A percentile compares a stretch with the other conserved stretches of the same genome.
Evolutionary conservation across 257 asterid species (phyloP).

Genomic region (Nicotiana tabacum): DNA sequence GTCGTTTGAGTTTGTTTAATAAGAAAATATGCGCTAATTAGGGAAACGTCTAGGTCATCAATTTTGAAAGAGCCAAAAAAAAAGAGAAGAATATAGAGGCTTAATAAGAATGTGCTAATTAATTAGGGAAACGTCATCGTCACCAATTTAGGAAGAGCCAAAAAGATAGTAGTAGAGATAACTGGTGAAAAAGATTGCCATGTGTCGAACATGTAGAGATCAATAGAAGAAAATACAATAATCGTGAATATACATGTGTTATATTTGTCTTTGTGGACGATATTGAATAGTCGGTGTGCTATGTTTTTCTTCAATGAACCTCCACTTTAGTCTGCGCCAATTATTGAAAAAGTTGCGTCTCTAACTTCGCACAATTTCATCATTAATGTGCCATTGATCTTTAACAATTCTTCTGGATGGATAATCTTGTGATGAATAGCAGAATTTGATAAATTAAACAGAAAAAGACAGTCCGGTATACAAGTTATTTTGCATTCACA

Average conservation of each 20-base stretch:
- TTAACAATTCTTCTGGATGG: background rate
- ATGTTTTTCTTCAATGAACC: background rate
- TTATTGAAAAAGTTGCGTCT: background rate
- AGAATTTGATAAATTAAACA: background rate
- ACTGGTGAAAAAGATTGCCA: background rate
- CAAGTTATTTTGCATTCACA: rapidly evolving
- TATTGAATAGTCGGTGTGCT: constrained; percentile 3
- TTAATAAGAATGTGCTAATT: background rate
- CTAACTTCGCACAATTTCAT: background rate
- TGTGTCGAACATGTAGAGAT: background rate
- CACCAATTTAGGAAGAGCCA: background rate
- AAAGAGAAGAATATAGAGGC: background rate
- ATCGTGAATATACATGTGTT: background rate
- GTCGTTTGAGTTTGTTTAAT: background rate
- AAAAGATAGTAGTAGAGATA: background rate
- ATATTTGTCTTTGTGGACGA: background rate
- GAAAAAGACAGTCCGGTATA: rapidly evolving
- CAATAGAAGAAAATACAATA: background rate
- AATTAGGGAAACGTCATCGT: background rate
- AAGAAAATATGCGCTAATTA: background rate
- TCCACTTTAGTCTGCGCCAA: background rate
- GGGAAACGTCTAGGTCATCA: background rate
- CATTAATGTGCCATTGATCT: background rate
- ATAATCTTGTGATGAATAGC: background rate
- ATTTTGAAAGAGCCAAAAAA: background rate